Base-by-base conservation (phyloP, 345 rosid species). In the Gossypium rotundifolium region DNA sequence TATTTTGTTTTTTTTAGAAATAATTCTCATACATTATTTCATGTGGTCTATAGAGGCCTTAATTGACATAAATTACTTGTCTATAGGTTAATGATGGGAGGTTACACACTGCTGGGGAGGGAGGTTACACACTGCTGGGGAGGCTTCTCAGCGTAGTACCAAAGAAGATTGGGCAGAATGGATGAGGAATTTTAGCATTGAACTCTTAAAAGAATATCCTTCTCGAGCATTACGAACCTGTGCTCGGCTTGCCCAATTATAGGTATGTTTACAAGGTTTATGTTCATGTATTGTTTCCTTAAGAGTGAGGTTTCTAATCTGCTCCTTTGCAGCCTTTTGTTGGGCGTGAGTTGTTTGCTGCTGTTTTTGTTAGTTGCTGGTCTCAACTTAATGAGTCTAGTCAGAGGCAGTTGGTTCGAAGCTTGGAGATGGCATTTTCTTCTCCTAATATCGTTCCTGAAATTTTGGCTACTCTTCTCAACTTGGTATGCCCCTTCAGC, bases 361-460 rank as follows among this genome's bases (percentile, higher is more conserved):
- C 99, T 79, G 97, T 98, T 79, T 95, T 95, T 85, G 99, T 95
- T 80, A 95, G 99, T 85, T 95, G 98, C 85, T 95, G 99, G 99
- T 87, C 91, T 61, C 90, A 93, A 80, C 88, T 95, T 73, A 88
- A 83, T 70, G 99, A 91, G 77, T 64, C 86, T 78, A 91, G 97
- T 82, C 99, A 93, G 85, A 90, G 86, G 79, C 97, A 93, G 79
- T 76, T 95, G 78, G 99, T 95, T 79, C 88, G 85, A 76, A 93
- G 93, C 84, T 79, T 95, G 83, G 99, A 95, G 89, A 93, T 90
- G 95, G 99, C 99, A 76, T 95, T 95, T 86, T 95, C 98, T 53
- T 92, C 98, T 78, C 92, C 90, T 78, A 93, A 95, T 84, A 95
- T 95, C 69, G 94, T 98, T 81, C 98, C 97, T 75, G 99, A 95